Base-by-base conservation (phyloP, 176 grass and related monocot genomes). In the Tillandsia fasciculata region DNA sequence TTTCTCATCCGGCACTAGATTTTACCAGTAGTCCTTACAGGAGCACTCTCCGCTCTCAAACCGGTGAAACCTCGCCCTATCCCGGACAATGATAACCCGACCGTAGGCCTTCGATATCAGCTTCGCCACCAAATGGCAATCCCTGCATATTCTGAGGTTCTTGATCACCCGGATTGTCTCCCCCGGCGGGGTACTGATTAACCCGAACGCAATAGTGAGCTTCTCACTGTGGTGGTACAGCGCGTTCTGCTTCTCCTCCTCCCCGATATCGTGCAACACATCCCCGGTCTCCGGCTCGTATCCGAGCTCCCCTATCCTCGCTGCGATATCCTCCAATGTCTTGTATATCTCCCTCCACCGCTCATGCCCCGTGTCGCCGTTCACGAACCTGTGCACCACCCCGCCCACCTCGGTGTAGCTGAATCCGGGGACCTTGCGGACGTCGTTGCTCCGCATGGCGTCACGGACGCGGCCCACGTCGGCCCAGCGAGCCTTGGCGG, bases 11-110 rank as follows among this genome's bases (percentile, higher is more conserved):
- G 33, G 33, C 33, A 7, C 33, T 42, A 42, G 33, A 5, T 42
- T 42, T 91, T 74, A 96, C 92, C 88, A 91, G 84, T 88, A 96
- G 85, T 91, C 86, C 13, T 71, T 69, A 51, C 92, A 96, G 26
- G 88, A 88, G 77, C 92, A 91, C 4, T 89, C 63, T 51, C 92
- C 88, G 3, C 76, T 66, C 63, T 96, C 81, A 73, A 96, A 91
- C 11, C 5, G 81, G 71, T 96, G 92, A 81, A 96, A 96, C 72
- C 92, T 84, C 15, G 80, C 78, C 20, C 83, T 84, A 51, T 96
- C 92, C 47, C 88, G 72, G 9, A 96, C 78, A 51, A 88, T 50
- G 63, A 96, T 91, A 53, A 86, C 92, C 11, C 92, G 68, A 2
- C 71, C 53, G 59, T 96, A 96, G 14, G 85, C 83, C 51, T 85